Base-by-base conservation (phyloP, 768 basidiomycete species). In the Suillus brevipes region DNA sequence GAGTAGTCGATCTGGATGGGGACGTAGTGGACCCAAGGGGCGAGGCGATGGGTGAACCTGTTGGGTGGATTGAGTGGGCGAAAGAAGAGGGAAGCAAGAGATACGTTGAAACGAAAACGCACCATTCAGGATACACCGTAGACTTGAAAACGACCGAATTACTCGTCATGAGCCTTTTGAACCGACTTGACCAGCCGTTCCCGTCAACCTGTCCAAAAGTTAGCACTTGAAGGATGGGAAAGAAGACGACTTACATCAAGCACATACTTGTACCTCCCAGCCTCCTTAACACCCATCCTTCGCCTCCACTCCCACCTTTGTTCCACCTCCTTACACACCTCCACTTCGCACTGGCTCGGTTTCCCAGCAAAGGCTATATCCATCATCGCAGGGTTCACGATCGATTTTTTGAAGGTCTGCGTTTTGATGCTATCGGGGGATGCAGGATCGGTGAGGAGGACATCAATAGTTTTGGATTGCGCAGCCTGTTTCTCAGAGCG, bases 81-180 rank as follows among this genome's bases (percentile, higher is more conserved):
- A 45, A 12, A 6, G n/a, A 20, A 20, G n/a, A 7, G 3, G 9
- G 45, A 10, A 8, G 13, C 14, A 50, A 25, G 23, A 25, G 25
- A 49, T 14, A 0, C 42, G 23, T 7, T 4, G 10, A 25, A 14
- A 23, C 34, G 34, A 8, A 8, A 36, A 61, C 59, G 18, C 71
- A 85, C 89, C 89, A 89, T 77, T 89, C 88, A 2, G 87, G 87
- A 72, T 87, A 88, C 65, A 88, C 82, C 1, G 87, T 89, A 43
- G 85, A 80, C 69, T 89, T 88, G 77, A 89, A 83, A 3, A 89
- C 80, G 3, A 87, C 72, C 3, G 87, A 79, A 38, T 86, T 85
- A 13, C 84, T 80, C 1, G 83, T 84, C 16, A 89, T 80, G 6
- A 89, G 76, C 6, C 86, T 77, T 66, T 87, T 86, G 71, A 88